Percentiles rank a stretch among this genome's conserved stretches.
Conservation (phyloP, 1,284 basidiomycete species). For the Fomitiporia mediterranea region DNA sequence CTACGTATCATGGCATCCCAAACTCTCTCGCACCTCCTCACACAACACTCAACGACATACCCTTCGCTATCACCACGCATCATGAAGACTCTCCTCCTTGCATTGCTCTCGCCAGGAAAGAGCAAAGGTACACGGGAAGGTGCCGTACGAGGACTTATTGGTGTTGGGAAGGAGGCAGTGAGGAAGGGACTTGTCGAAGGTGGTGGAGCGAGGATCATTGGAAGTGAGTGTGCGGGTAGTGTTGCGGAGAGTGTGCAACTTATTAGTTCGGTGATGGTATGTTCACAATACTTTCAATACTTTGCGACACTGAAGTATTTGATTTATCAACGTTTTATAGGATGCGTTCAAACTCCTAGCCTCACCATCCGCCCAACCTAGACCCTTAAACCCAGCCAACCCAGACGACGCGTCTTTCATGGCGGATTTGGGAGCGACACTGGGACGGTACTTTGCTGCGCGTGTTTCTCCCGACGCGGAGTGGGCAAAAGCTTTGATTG, state of each 20-base stretch:
- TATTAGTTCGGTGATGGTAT: conserved; percentile 54
- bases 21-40: conserved; percentile 77
- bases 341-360: conserved; percentile 57
- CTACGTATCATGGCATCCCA: conserved; percentile 76
- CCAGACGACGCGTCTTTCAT: conserved; percentile 45
- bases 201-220: conserved; percentile 68
- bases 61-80: conserved; percentile 84
- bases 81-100: conserved; percentile 88
- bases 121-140: conserved; percentile 78
- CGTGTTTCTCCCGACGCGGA: conserved; percentile 48
- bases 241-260: conserved; percentile 37
- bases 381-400: conserved; percentile 45
- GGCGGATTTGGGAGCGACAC: conserved; percentile 42
- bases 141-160: conserved; percentile 78
- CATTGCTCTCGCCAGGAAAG: conserved; percentile 70
- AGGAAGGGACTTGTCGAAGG: conserved; percentile 73
- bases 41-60: conserved; percentile 75
- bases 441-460: conserved; percentile 61
- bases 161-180: conserved; percentile 80
- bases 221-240: conserved; percentile 49
- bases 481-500: conserved; percentile 41
- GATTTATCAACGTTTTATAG: conserved; percentile 36
- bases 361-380: conserved; percentile 50
- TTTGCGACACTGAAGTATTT: neutral
- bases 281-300: conserved; percentile 20